Base-by-base conservation (phyloP, 2,329 filamentous ascomycete species). In the Metarhizium guizhouense region DNA sequence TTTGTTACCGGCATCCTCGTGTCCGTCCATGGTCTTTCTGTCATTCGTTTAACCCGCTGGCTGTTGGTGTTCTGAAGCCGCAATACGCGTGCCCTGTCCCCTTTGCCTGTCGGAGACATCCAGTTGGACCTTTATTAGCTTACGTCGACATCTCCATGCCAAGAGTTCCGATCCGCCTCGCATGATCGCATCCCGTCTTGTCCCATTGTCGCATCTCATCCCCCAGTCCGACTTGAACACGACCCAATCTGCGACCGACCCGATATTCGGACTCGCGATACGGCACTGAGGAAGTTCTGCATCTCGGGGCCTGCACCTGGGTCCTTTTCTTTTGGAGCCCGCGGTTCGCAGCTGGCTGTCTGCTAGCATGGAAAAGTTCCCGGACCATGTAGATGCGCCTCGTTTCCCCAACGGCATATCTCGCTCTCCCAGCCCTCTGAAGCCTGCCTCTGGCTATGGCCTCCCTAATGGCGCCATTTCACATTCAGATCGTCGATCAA, bases 351-450 rank as follows among this genome's bases (percentile, higher is more conserved):
- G 16, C 48, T 16, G 0, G 32, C 43, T 42, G 47, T 36, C 43
- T 54, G 47, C 29, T 40, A 30, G 20, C 25, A 80, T 80, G 68
- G 80, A 83, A 67, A 81, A 81, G 67, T 84, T 83, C 59, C 81
- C 81, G 60, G 80, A 83, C 59, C 70, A 74, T 56, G 70, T 79
- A 61, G 79, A 82, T 61, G 62, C 68, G 57, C 62, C 63, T n/a
- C 61, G 61, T n/a, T 59, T 64, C 58, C 59, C 57, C 59, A 67
- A 65, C 57, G 60, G 62, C 55, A 58, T 59, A 38, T 60, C 62
- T 40, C 65, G 63, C 52, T 63, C 61, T 6, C 61, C 63, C 32
- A 68, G 63, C 55, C 65, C 67, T 51, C 56, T 60, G 30, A 65
- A 61, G 52, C 57, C 65, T 48, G 62, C 65, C 8, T 61, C 64